Evolutionary conservation across 495 filamentous ascomycete genomes (phyloP), one percentile per base, ranked within the genome.

Genomic region (Penicillium waksmanii): DNA sequence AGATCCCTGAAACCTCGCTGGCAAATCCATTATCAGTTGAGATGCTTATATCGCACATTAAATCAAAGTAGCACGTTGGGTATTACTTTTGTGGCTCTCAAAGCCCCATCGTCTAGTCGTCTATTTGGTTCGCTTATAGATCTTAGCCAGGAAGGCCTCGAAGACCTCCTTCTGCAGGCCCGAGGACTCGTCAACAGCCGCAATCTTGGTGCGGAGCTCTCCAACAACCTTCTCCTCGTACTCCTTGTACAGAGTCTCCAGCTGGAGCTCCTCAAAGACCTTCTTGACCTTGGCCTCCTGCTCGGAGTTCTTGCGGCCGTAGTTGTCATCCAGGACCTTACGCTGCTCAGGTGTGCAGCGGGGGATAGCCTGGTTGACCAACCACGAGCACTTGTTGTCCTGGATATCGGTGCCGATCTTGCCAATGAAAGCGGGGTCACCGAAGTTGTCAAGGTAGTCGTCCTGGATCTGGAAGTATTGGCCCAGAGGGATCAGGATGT

Each of bases 391-490:
- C 82, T 98, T 98, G 85, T 98, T 98, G 75, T 98, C 95, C 80
- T 91, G 85, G 71, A 98, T 98, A 69, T 98, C 95, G 59, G 96
- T 98, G 54, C 95, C 95, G 63, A 98, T 96, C 85, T 98, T 98
- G 69, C 95, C 95, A 67, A 98, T 95, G 91, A 96, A 83, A 34
- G 89, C 86, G 23, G 95, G 93, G 66, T 93, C 87, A 61, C 95
- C 96, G 64, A 92, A 98, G 75, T 92, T 93, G 81, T 98, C 96
- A 43, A 98, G 90, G 80, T 93, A 98, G 82, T 98, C 96, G 70
- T 98, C 95, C 77, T 98, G 95, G 63, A 96, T 84, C 76, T 98
- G 95, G 85, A 98, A 98, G 82, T 98, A 98, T 77, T 97, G 93
- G 64, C 95, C 95, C 70, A 98, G 87, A n/a, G 95, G 93, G 69